Evolutionary conservation across 2,329 filamentous ascomycete species (phyloP).

Genomic region (Fonsecaea nubica): DNA sequence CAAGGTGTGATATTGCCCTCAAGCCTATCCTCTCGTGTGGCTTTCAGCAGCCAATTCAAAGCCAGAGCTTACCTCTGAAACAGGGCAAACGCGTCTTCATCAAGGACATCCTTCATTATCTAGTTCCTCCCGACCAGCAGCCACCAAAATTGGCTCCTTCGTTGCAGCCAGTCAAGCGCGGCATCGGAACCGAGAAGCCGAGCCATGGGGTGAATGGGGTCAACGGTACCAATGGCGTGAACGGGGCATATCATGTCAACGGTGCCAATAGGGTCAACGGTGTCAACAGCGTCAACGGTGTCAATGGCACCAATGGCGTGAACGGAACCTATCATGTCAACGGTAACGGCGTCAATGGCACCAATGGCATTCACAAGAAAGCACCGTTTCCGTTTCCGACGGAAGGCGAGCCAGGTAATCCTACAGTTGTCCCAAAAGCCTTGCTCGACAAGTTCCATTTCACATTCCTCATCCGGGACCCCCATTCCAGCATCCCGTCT

Average conservation of each 20-base stretch:
- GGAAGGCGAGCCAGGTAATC: slow-evolving; percentile 71
- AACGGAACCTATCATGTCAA: slow-evolving; percentile 43
- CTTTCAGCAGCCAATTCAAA: slow-evolving; percentile 21
- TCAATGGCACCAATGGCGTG: slow-evolving; percentile 22
- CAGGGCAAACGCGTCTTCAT: slow-evolving; percentile 93
- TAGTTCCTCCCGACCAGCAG: slow-evolving; percentile 75
- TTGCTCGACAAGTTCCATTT: slow-evolving; percentile 85
- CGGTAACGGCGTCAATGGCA: slow-evolving; percentile 33
- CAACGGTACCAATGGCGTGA: slow-evolving; percentile 16
- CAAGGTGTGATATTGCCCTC: slow-evolving; percentile 65
- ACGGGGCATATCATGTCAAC: slow-evolving; percentile 15
- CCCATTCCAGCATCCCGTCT: slow-evolving; percentile 86
- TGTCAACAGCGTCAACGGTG: slow-evolving; percentile 42
- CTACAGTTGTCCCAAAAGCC: slow-evolving; percentile 79
- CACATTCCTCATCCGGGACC: slow-evolving; percentile 95
- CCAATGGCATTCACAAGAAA: slow-evolving; percentile 40
- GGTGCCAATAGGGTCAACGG: slow-evolving; percentile 33
- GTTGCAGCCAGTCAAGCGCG: slow-evolving; percentile 65
- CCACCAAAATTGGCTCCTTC: slow-evolving; percentile 77
- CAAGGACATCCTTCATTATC: slow-evolving; percentile 96
- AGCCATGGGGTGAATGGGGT: slow-evolving; percentile 44
- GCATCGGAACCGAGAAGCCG: slow-evolving; percentile 60
- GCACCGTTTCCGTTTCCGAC: slow-evolving; percentile 66
- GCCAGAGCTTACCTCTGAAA: slow-evolving; percentile 49
- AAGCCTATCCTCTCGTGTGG: slow-evolving; percentile 42